These are phyloP conservation scores for Asclepias syriaca DNA, from an alignment of 257 asterid species.

Conservation along the genomic window DNA sequence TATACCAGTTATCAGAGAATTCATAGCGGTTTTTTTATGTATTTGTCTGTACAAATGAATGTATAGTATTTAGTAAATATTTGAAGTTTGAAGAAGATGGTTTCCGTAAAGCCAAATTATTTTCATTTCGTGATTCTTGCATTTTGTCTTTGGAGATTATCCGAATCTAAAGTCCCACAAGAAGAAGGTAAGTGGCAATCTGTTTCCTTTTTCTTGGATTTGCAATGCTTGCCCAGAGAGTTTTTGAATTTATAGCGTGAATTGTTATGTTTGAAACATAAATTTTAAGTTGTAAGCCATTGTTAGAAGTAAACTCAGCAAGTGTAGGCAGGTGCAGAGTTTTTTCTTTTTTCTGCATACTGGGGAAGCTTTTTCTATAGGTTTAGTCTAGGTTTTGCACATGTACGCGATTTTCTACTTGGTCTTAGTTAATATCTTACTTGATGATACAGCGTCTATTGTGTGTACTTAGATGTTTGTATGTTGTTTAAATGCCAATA, in stretches of 20 bases:
- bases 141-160: conserved; percentile 13
- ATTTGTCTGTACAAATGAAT: not conserved
- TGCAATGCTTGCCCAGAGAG: not conserved
- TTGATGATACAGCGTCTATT: not conserved
- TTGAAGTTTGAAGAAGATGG: conserved; percentile 20
- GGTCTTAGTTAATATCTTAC: not conserved
- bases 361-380: not conserved
- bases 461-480: not conserved
- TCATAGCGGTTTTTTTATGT: not conserved
- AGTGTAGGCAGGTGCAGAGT: not conserved
- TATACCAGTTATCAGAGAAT: not conserved
- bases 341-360: not conserved
- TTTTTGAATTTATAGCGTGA: not conserved
- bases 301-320: not conserved
- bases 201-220: not conserved
- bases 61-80: not conserved
- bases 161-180: conserved; percentile 25
- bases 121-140: conserved; percentile 16
- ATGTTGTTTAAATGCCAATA: too few relatives aligned
- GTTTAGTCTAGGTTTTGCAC: not conserved
- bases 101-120: not conserved
- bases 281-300: not conserved
- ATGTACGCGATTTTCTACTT: not conserved
- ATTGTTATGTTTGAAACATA: not conserved
- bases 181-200: conserved; percentile 26